These are phyloP conservation scores for Purshia tridentata DNA, from an alignment of 306 rosid genomes.

Conservation along the genomic window DNA sequence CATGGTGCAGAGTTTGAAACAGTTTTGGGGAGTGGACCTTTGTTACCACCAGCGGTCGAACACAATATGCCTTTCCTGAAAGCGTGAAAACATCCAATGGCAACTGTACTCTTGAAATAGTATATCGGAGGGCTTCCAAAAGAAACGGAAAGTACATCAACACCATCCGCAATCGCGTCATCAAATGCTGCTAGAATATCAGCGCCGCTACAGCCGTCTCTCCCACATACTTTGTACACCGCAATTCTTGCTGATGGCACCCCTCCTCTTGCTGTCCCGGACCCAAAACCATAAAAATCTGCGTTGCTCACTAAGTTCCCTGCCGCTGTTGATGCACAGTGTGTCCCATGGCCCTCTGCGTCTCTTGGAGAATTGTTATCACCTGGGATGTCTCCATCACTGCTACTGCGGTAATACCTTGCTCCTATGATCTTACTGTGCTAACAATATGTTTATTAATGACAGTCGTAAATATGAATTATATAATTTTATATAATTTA, in stretches of 20 bases:
- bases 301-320: constrained; percentile 35
- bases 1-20: background rate
- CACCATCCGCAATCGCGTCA: constrained; percentile 52
- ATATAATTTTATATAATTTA: too few relatives aligned
- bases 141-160: constrained; percentile 46
- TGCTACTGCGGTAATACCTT: constrained; percentile 14
- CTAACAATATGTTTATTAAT: too few relatives aligned
- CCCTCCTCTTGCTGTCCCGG: constrained; percentile 44
- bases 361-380: constrained; percentile 44
- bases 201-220: background rate
- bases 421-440: constrained; percentile 56
- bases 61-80: constrained; percentile 44
- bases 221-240: constrained; percentile 45
- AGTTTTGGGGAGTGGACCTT: constrained; percentile 20
- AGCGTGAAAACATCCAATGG: constrained; percentile 65
- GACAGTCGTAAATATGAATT: too few relatives aligned
- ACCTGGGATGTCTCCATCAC: background rate
- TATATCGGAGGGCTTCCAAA: background rate
- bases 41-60: constrained; percentile 37
- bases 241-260: constrained; percentile 40
- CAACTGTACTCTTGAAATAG: constrained; percentile 26
- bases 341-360: constrained; percentile 43
- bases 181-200: constrained; percentile 39
- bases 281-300: constrained; percentile 29
- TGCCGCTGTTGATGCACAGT: constrained; percentile 46